Evolutionary conservation across 2,329 filamentous ascomycete species (phyloP).

Genomic region (Colletotrichum navitas): DNA sequence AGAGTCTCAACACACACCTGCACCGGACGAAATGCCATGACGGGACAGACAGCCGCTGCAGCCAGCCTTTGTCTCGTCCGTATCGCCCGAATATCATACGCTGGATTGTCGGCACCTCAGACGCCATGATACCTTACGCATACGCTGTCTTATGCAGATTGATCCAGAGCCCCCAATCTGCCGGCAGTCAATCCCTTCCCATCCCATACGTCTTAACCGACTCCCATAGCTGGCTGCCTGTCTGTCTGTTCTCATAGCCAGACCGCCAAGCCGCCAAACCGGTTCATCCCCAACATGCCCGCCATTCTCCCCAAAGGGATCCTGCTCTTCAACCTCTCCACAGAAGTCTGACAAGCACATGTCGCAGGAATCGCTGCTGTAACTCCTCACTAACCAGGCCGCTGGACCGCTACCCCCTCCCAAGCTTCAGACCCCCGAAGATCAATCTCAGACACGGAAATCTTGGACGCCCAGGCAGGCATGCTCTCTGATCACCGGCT

Average conservation of each 20-base stretch:
- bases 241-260: background rate
- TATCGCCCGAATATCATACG: background rate
- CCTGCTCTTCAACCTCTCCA: constrained; percentile 12
- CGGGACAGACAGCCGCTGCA: constrained; percentile 10
- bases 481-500: constrained; percentile 7
- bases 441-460: background rate
- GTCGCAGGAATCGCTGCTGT: constrained; percentile 28
- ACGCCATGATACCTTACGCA: background rate
- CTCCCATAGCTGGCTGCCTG: background rate
- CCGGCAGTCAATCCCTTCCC: background rate
- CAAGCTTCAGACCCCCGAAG: background rate
- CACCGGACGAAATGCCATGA: background rate
- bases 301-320: background rate
- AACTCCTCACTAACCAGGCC: constrained; percentile 8
- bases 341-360: constrained; percentile 25
- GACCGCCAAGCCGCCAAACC: constrained; percentile 2
- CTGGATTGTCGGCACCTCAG: background rate
- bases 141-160: background rate
- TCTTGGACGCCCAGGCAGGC: background rate
- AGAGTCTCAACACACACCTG: background rate
- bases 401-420: background rate
- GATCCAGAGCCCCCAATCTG: background rate
- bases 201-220: background rate
- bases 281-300: background rate
- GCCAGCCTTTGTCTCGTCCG: background rate